Conservation (phyloP, 2,329 filamentous ascomycete genomes). For the Alternaria conjuncta region DNA sequence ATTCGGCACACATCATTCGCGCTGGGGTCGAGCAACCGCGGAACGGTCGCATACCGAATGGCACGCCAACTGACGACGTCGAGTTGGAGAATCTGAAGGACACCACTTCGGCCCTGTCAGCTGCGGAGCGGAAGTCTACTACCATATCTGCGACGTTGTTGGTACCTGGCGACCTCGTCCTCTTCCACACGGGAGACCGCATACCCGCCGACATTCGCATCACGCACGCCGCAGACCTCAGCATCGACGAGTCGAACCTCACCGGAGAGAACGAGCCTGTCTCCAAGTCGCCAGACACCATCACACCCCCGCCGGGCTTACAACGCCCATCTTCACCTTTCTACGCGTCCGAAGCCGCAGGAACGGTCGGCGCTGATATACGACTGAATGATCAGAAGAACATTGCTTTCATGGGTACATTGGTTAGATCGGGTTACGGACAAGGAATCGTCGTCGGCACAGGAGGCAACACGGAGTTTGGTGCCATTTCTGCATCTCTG, state of each 20-base stretch:
- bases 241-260: conserved; percentile 95
- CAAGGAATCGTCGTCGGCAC: conserved; percentile 98
- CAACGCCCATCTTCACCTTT: conserved; percentile 61
- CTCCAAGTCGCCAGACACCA: conserved; percentile 72
- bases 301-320: conserved; percentile 51
- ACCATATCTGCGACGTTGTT: conserved; percentile 88
- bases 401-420: conserved; percentile 96
- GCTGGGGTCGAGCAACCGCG: conserved; percentile 34
- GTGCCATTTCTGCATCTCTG: conserved; percentile 91
- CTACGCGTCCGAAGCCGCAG: conserved; percentile 64
- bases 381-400: conserved; percentile 80
- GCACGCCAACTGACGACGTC: conserved; percentile 36
- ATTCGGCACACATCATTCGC: conserved; percentile 93
- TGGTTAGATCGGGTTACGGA: conserved; percentile 93
- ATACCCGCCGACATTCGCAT: conserved; percentile 97
- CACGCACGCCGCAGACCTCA: conserved; percentile 84
- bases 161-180: conserved; percentile 88
- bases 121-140: conserved; percentile 74
- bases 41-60: conserved; percentile 25
- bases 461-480: conserved; percentile 91
- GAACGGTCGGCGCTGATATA: conserved; percentile 68
- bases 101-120: conserved; percentile 66
- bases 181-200: conserved; percentile 94
- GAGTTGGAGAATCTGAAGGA: conserved; percentile 60
- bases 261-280: conserved; percentile 97